Percentiles rank a stretch among this genome's conserved stretches.
Conservation (phyloP, 192 early-diverging fungal species). For the Glomus cerebriforme region DNA sequence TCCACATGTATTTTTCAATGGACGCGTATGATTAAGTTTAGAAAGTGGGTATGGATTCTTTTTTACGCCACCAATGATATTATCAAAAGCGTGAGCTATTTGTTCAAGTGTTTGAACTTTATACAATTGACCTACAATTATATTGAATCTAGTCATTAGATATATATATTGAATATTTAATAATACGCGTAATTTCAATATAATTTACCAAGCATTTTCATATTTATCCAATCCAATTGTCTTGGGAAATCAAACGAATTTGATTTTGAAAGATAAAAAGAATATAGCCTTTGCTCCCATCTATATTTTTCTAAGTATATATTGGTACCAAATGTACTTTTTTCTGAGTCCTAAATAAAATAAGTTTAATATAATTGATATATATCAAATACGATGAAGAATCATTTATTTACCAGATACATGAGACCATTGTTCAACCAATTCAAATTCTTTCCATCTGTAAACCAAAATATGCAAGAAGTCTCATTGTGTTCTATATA, state of each 20-base stretch:
- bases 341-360: not conserved
- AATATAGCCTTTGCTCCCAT: slow-evolving; percentile 8
- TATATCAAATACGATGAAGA: not conserved
- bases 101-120: not conserved
- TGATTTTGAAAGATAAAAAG: not conserved
- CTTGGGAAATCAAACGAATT: not conserved
- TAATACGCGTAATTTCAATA: no score
- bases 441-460: slow-evolving; percentile 16
- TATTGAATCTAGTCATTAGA: not conserved
- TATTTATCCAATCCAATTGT: not conserved
- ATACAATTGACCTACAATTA: not conserved
- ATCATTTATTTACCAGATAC: slow-evolving; percentile 6
- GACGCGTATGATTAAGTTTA: not conserved
- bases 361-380: not conserved
- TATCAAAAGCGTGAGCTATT: not conserved
- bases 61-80: not conserved
- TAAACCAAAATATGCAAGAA: slow-evolving; percentile 20
- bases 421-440: not conserved
- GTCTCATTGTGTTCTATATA: slow-evolving; percentile 22
- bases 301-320: slow-evolving; percentile 3
- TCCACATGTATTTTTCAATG: not conserved
- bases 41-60: slow-evolving; percentile 1
- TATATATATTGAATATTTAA: not conserved
- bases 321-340: not conserved
- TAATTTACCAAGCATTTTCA: not conserved